Evolutionary conservation across 2,329 filamentous ascomycete genomes (phyloP), one percentile per base, ranked within the genome.

Genomic region (Ophiosphaerella herpotricha): DNA sequence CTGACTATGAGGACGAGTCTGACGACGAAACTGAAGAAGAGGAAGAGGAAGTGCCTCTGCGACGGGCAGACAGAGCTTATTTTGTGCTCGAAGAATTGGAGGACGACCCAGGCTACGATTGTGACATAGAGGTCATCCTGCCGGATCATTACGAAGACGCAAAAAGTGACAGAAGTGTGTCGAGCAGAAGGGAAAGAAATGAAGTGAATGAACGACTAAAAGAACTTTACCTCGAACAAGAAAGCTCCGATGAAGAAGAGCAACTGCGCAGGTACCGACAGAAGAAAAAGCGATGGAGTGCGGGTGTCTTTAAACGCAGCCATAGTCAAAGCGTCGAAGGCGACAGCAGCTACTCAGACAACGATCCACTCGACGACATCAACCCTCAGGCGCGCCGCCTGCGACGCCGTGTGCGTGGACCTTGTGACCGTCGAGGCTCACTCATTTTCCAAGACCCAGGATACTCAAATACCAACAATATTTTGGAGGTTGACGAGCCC

Each of bases 241-340:
- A 64, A 12, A 68, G 64, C n/a, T 65, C 68, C 7, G 65, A 70
- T 39, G 64, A 74, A 39, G 67, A 71, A 39, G 58, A 66, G 48
- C 56, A 65, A 43, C 57, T 64, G 48, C 55, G 64, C 18, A 65
- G 59, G 34, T 69, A 71, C 39, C 49, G 56, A 47, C 63, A 60
- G 34, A 74, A 74, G 53, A 76, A 75, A 55, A 74, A 75, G 52
- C 64, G 72, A 35, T 75, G 74, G 69, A 76, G 75, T 39, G 63
- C 68, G 18, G 71, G 74, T 7, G 63, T 71, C 37, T 77, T 74
- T 65, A 80, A 80, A 58, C 72, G 78, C 38, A 75, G 66, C 39
- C 72, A 78, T 61, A 77, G 74, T 53, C 71, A 77, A 61, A 78
- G 73, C 46, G 64, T 77, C 24, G 74, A 74, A 57, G 75, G 74